Base-by-base conservation (phyloP, 164 flowering plant genomes). In the Cinnamomum micranthum region DNA sequence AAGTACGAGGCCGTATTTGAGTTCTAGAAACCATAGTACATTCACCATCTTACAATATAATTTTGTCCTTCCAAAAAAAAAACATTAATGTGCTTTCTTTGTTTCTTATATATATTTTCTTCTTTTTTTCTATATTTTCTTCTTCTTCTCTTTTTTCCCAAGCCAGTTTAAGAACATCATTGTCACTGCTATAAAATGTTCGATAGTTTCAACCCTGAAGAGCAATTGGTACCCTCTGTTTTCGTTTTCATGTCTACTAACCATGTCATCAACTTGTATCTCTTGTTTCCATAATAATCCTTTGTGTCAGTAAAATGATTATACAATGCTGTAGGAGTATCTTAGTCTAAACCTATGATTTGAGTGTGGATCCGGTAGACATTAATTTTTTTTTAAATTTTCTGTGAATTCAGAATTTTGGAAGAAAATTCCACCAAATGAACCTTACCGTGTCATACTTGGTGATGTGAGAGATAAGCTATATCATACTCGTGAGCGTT, bases 381-480 rank as follows among this genome's bases (percentile, higher is more conserved):
- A 64, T 64, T 31, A 31, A 5, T 0, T 31, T 31, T 31, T 31
- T 31, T 31, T 28, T n/a, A 0, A 0, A 4, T 31, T 31, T 64
- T 51, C 24, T 75, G 23, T 77, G 73, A 35, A 69, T 83, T 64
- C 88, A 96, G 99, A 96, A 80, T 96, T 96, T 71, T 96, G 98
- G 99, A 96, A 96, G 70, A 86, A 88, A 79, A 75, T 96, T 77
- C 97, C 99, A 74, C 88, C 93, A 31, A 92, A 27, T 74, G 99
- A 96, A 81, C 99, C 99, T 6, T 96, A 94, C 66, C 95, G 99
- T 80, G 99, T 96, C 66, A 84, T 96, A 77, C 97, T 96, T 75
- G 94, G 93, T 69, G 97, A 96, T 64, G 94, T 96, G 67, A 92
- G 99, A 79, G 98, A 94, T 79, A 94, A 89, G 82, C 82, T 96